These are phyloP conservation scores for Penicillium sp. DNA, from an alignment of 2,329 filamentous ascomycete species.

Conservation along the genomic window DNA sequence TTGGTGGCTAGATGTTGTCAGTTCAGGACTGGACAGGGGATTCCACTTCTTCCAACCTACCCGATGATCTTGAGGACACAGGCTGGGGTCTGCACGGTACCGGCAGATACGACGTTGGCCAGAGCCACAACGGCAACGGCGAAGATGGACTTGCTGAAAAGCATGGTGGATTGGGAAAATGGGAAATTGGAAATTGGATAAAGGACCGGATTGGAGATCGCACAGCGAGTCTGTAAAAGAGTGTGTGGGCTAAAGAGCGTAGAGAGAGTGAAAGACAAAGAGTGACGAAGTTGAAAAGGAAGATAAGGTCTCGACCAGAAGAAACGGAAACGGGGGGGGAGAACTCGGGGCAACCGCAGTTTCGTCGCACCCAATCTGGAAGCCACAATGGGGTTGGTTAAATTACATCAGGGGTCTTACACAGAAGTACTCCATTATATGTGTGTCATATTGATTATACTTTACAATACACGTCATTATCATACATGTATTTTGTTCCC, in stretches of 20 bases:
- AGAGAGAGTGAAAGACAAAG: conserved; percentile 21
- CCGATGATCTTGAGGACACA: conserved; percentile 53
- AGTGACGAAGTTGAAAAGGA: conserved; percentile 22
- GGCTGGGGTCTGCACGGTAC: conserved; percentile 45
- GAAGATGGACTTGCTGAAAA: conserved; percentile 45
- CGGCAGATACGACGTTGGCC: conserved; percentile 40
- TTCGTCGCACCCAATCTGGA: conserved; percentile 11
- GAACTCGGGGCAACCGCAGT: conserved; percentile 8
- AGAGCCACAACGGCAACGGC: conserved; percentile 47
- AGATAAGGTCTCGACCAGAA: conserved; percentile 15
- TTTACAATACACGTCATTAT: background rate
- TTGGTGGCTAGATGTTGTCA: conserved; percentile 33
- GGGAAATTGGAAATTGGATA: background rate
- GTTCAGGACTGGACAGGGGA: conserved; percentile 2
- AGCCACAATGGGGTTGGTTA: conserved; percentile 4
- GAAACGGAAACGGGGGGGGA: conserved; percentile 1
- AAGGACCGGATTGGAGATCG: conserved; percentile 14
- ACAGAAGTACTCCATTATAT: background rate
- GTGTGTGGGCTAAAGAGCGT: conserved; percentile 21
- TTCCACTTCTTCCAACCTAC: conserved; percentile 34
- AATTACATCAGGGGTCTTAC: background rate
- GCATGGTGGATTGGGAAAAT: conserved; percentile 35
- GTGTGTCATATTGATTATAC: background rate
- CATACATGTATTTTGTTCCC: conserved; percentile 2
- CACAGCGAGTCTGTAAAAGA: conserved; percentile 22